A percentile compares a stretch with the other conserved stretches of the same genome.
phyloP scores from a whole-genome alignment of 352 stramenopile species.

The Phytophthora litchii region DNA sequence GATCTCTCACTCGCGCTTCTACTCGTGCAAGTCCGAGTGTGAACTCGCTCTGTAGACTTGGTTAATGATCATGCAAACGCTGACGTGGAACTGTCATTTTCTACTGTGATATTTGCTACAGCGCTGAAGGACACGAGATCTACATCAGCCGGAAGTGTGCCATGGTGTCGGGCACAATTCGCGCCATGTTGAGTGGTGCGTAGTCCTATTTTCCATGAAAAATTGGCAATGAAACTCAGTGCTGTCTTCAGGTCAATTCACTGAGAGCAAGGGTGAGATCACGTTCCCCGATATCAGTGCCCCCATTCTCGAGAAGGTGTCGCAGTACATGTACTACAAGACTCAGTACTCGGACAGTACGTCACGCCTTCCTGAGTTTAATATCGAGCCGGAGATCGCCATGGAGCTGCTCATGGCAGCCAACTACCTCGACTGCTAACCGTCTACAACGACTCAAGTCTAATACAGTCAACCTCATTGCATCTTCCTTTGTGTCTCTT shows the following conservation, averaged over 20 bases:
- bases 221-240: constrained; percentile 9
- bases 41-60: constrained; percentile 2
- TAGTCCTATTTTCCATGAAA: constrained; percentile 15
- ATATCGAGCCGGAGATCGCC: constrained; percentile 97
- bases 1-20: neutral
- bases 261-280: constrained; percentile 95
- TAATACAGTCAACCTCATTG: constrained; percentile 36
- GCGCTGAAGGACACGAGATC: constrained; percentile 95
- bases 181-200: constrained; percentile 95
- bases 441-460: neutral
- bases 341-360: constrained; percentile 94
- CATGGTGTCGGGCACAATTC: constrained; percentile 96
- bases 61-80: neutral
- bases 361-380: constrained; percentile 96
- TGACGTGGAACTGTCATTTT: constrained; percentile 6
- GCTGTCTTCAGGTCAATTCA: constrained; percentile 80
- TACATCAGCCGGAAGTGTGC: constrained; percentile 94
- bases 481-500: constrained; percentile 10
- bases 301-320: constrained; percentile 97
- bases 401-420: constrained; percentile 97
- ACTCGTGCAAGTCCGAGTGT: neutral
- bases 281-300: constrained; percentile 97
- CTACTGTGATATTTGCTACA: constrained; percentile 37
- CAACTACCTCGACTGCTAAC: constrained; percentile 95
- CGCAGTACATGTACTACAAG: constrained; percentile 99